These are phyloP conservation scores for Russula brevipes DNA, from an alignment of 768 basidiomycete species.

Conservation along the genomic window DNA sequence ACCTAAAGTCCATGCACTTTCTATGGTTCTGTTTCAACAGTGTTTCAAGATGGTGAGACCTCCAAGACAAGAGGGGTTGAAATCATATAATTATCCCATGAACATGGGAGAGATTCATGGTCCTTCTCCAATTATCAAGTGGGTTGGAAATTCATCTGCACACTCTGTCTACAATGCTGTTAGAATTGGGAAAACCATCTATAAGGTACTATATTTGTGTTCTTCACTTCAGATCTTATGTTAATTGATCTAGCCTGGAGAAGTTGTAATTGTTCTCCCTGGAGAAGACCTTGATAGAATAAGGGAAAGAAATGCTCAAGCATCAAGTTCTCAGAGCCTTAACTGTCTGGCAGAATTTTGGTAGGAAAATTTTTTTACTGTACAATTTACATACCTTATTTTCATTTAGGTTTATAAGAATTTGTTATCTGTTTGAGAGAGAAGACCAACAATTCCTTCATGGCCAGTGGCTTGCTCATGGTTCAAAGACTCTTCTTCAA, in stretches of 20 bases:
- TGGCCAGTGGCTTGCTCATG: slow-evolving; percentile 67
- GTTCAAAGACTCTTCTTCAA: slow-evolving; percentile 59
- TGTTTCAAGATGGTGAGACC: neutral
- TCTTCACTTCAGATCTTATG: neutral
- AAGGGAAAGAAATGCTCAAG: slow-evolving; percentile 39
- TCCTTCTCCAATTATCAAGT: slow-evolving; percentile 25
- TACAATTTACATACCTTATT: neutral
- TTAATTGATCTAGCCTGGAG: slow-evolving; percentile 44
- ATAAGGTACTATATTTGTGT: slow-evolving; percentile 44
- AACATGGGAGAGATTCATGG: slow-evolving; percentile 29
- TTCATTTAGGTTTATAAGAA: slow-evolving; percentile 58
- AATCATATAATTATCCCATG: neutral
- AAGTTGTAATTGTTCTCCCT: slow-evolving; percentile 57
- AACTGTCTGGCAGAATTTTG: slow-evolving; percentile 61
- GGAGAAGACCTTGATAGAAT: slow-evolving; percentile 44
- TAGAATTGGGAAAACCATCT: slow-evolving; percentile 51
- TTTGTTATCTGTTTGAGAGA: slow-evolving; percentile 56
- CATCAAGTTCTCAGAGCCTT: slow-evolving; percentile 40
- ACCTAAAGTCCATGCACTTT: slow-evolving; percentile 5
- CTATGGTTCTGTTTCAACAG: slow-evolving; percentile 4
- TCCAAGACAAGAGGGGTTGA: neutral
- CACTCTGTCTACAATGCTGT: slow-evolving; percentile 31
- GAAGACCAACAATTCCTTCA: slow-evolving; percentile 51
- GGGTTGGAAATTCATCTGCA: neutral
- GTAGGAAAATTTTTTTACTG: slow-evolving; percentile 36